A percentile compares a stretch with the other conserved stretches of the same genome.
Conservation (phyloP, 768 basidiomycete genomes). For the Trametes meyenii region DNA sequence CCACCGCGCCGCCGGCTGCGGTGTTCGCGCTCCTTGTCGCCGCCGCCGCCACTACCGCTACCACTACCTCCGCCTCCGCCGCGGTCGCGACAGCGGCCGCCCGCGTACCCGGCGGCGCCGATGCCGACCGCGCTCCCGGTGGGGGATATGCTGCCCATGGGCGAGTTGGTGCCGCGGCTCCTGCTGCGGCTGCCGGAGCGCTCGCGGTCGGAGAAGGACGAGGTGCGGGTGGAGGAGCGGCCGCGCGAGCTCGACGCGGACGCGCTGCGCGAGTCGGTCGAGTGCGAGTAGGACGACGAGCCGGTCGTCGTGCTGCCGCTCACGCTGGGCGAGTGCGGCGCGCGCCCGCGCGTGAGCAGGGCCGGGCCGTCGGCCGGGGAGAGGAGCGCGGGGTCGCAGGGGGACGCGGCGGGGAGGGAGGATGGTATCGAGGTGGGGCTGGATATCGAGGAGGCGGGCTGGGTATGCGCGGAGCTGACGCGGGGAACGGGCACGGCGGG, state of each 20-base stretch:
- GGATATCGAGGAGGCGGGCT: slow-evolving; percentile 33
- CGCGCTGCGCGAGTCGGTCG: slow-evolving; percentile 32
- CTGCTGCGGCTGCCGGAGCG: slow-evolving; percentile 41
- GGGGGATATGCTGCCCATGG: slow-evolving; percentile 40
- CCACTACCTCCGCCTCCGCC: slow-evolving; percentile 9
- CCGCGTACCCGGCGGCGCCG: slow-evolving; percentile 1
- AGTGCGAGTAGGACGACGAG: slow-evolving; percentile 34
- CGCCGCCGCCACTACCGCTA: background rate
- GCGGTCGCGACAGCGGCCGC: background rate
- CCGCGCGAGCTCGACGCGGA: slow-evolving; percentile 45
- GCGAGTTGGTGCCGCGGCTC: slow-evolving; percentile 38
- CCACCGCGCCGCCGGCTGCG: slow-evolving; percentile 12
- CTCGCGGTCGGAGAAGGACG: slow-evolving; percentile 58
- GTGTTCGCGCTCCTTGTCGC: slow-evolving; percentile 13
- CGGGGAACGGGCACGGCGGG: slow-evolving; percentile 30
- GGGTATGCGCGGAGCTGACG: slow-evolving; percentile 33
- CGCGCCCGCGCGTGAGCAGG: slow-evolving; percentile 26
- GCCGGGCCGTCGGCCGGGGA: slow-evolving; percentile 28
- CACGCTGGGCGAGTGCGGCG: slow-evolving; percentile 24
- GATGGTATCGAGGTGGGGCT: slow-evolving; percentile 28
- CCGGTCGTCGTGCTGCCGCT: slow-evolving; percentile 31
- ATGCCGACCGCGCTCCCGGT: slow-evolving; percentile 34
- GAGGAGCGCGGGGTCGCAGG: slow-evolving; percentile 25
- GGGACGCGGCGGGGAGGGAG: slow-evolving; percentile 1
- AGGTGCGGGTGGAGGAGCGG: slow-evolving; percentile 55